Conservation (phyloP, 441 rosid species). For the Flueggea neowawraea region DNA sequence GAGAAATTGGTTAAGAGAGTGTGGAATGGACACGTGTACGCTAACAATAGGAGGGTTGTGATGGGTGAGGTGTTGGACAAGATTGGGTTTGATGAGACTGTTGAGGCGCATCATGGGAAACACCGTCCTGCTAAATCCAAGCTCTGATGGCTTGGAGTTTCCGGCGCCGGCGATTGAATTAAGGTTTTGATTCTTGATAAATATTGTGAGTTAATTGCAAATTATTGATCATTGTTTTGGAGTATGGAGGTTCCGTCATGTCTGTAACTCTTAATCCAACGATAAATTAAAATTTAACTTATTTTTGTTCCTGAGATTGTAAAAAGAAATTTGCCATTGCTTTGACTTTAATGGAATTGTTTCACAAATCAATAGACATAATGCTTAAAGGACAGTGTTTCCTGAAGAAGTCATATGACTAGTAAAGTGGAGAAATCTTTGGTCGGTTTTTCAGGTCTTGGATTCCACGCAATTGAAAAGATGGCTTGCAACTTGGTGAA, state of each 20-base stretch:
- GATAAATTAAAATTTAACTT: no score
- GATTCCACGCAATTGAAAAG: conserved; percentile 60
- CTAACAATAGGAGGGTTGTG: conserved; percentile 34
- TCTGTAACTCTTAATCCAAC: no score
- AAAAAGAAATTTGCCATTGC: no score
- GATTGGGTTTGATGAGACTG: conserved; percentile 22
- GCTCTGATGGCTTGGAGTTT: no score
- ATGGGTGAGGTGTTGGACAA: conserved; percentile 28
- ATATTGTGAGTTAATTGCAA: no score
- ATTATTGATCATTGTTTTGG: no score
- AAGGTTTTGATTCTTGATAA: no score
- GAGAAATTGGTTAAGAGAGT: conserved; percentile 30
- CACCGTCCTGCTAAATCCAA: no score
- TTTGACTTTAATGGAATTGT: conserved; percentile 35
- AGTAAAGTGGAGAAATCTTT: conserved; percentile 16
- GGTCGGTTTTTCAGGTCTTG: conserved; percentile 23
- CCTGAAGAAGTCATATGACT: conserved; percentile 73
- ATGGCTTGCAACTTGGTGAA: conserved; percentile 64
- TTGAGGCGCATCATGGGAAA: no score
- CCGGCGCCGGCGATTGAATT: no score
- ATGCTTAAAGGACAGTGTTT: conserved; percentile 60
- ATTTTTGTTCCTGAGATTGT: no score
- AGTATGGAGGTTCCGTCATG: no score
- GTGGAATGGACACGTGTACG: conserved; percentile 48
- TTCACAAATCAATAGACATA: conserved; percentile 51